Evolutionary conservation across 306 rosid genomes (phyloP), one percentile per base, ranked within the genome.

Genomic region (Ziziphus jujuba): DNA sequence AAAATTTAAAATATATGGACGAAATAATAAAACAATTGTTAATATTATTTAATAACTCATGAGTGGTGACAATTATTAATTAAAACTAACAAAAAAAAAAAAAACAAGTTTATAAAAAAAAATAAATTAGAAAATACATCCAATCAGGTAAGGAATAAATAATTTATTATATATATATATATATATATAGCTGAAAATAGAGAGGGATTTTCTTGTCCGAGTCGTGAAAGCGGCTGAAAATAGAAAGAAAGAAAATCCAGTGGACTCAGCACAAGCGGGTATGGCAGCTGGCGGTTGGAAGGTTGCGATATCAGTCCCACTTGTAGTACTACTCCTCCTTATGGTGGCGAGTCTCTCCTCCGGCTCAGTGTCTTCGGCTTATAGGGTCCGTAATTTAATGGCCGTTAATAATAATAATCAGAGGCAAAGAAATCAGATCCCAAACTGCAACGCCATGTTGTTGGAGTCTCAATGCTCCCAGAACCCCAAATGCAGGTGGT

Each of bases 401-500:
- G 75, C 71, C 56, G 31, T 8, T 15, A 65, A 47, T 50, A 62
- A 75, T 34, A 34, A 1, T 9, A 63, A 28, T 21, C 36, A 8
- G 4, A 59, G 44, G 28, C 31, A 21, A 28, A 14, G 77, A 67
- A 61, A 61, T 50, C 80, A 55, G 76, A 69, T 75, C 74, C 79
- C 79, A 40, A 83, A 69, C 51, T 93, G 98, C 76, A 81, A 62
- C 58, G 87, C 80, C 24, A 16, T 84, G 67, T 62, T 68, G 38
- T 56, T 72, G 48, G 83, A 72, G 34, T 66, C 82, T 2, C 79
- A 76, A 72, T 93, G 98, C 80, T 88, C 90, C 0, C 82, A 74
- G 70, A 80, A 72, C 67, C 74, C 81, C 21, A 77, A 73, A 47
- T 93, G 98, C 74, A 90, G 86, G 23, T 93, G 98, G 98, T 93